A percentile compares a stretch with the other conserved stretches of the same genome.
Evolutionary conservation across 2,329 filamentous ascomycete genomes (phyloP).

Genomic region (Colletotrichum ledebouriae): DNA sequence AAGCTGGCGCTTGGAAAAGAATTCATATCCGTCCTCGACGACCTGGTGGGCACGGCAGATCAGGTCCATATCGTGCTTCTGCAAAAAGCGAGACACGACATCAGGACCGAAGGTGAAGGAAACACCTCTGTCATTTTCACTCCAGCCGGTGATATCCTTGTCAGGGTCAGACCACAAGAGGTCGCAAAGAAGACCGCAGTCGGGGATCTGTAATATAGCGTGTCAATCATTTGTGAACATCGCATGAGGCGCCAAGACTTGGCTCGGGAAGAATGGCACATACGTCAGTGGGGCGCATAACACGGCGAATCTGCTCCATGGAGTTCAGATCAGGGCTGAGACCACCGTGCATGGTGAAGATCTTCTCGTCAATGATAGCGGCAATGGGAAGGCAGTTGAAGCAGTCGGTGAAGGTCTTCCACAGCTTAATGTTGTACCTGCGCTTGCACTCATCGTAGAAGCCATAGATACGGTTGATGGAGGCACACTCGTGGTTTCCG

Average conservation of each 20-base stretch:
- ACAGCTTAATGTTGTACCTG: constrained; percentile 98
- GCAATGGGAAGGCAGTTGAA: constrained; percentile 99
- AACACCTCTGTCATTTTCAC: constrained; percentile 97
- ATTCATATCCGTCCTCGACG: constrained; percentile 99
- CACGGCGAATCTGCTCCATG: constrained; percentile 99
- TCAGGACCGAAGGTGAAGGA: constrained; percentile 99
- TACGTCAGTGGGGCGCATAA: constrained; percentile 99
- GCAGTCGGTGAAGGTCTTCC: constrained; percentile 99
- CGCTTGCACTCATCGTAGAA: constrained; percentile 99
- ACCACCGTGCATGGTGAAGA: constrained; percentile 99
- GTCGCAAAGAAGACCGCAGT: constrained; percentile 97
- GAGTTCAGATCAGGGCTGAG: constrained; percentile 97
- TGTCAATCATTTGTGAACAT: constrained; percentile 13
- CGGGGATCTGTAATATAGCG: constrained; percentile 80
- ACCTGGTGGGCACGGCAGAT: constrained; percentile 99
- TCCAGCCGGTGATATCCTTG: constrained; percentile 99
- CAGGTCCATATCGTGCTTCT: constrained; percentile 99
- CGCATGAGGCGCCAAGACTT: constrained; percentile 17
- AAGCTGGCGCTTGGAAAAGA: constrained; percentile 98
- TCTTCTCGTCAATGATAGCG: constrained; percentile 99
- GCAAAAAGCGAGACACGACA: constrained; percentile 95
- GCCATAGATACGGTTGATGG: constrained; percentile 98
- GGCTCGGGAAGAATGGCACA: constrained; percentile 58
- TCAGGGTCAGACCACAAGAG: constrained; percentile 98
- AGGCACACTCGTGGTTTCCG: constrained; percentile 98